Evolutionary conservation across 345 rosid genomes (phyloP).

Genomic region (Rhodamnia argentea): DNA sequence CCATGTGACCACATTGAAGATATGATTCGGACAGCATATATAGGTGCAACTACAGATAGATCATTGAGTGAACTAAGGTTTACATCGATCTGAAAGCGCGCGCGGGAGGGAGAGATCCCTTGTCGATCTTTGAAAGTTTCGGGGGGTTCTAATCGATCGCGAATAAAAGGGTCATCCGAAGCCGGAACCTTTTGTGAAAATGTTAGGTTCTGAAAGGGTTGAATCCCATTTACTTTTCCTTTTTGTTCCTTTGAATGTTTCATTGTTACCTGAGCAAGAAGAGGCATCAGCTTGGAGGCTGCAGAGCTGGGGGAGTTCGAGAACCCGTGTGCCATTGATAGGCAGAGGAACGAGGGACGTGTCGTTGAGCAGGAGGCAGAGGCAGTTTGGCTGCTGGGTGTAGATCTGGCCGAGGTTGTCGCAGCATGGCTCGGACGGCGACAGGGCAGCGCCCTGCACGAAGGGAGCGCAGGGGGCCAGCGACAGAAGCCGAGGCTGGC

Average conservation of each 20-base stretch:
- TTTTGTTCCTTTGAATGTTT: background rate
- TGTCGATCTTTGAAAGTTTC: background rate
- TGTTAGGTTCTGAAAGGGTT: background rate
- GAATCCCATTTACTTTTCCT: background rate
- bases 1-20: background rate
- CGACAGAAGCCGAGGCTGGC: conserved; percentile 45
- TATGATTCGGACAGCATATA: background rate
- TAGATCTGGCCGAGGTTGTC: conserved; percentile 48
- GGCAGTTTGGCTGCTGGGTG: conserved; percentile 42
- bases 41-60: background rate
- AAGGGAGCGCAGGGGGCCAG: conserved; percentile 64
- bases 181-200: background rate
- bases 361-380: conserved; percentile 60
- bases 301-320: conserved; percentile 54
- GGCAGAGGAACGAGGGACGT: conserved; percentile 40
- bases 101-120: background rate
- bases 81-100: background rate
- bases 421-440: conserved; percentile 55
- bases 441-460: conserved; percentile 46
- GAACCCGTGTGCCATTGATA: conserved; percentile 54
- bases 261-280: conserved; percentile 15
- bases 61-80: background rate
- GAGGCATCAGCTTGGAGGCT: conserved; percentile 28
- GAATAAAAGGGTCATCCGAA: background rate
- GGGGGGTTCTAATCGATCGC: background rate